Conservation (phyloP, 345 rosid genomes). For the Ceriops tagal region DNA sequence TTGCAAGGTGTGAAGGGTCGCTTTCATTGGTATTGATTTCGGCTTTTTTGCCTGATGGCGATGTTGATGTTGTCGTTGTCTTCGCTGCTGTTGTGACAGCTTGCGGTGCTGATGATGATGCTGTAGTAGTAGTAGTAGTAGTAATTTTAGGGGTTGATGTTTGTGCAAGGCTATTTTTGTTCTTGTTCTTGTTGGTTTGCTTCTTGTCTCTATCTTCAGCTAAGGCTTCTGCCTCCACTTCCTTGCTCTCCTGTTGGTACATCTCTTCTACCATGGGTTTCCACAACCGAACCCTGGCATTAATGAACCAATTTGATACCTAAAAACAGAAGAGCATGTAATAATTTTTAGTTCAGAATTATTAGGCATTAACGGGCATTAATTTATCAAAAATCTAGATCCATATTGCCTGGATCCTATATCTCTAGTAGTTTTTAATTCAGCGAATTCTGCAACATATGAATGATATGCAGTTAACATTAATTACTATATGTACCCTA, state of each 20-base stretch:
- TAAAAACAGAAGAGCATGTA: constrained; percentile 6
- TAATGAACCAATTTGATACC: constrained; percentile 99
- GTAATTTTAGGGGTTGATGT: constrained; percentile 19
- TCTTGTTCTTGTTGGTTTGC: constrained; percentile 27
- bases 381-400: background rate
- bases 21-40: constrained; percentile 58
- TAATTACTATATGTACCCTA: background rate
- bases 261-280: constrained; percentile 99
- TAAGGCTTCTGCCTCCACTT: constrained; percentile 28
- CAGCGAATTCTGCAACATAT: background rate
- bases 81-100: background rate
- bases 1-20: constrained; percentile 57
- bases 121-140: constrained; percentile 10
- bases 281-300: constrained; percentile 98
- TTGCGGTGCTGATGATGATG: constrained; percentile 22
- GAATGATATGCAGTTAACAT: background rate
- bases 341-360: background rate
- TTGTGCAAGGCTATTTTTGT: constrained; percentile 36
- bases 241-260: constrained; percentile 86
- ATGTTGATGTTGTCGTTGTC: constrained; percentile 4
- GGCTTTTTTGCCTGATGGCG: constrained; percentile 53
- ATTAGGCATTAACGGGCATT: background rate
- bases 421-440: background rate
- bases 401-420: no score
- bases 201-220: constrained; percentile 36